Conservation (phyloP, 306 rosid species). For the Heteromeles arbutifolia region DNA sequence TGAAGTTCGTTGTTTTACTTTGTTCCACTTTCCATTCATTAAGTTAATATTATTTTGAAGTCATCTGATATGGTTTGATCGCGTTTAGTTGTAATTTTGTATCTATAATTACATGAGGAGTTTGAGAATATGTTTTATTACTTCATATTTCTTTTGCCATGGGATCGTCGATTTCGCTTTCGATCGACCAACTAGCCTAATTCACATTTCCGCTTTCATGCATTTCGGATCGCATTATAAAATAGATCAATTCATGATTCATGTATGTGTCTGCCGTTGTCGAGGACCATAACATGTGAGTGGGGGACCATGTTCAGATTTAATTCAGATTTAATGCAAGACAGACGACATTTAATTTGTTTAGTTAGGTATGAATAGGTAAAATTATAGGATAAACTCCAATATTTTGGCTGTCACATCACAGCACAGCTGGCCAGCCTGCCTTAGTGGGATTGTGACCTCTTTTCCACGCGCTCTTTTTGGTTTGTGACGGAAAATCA, state of each 20-base stretch:
- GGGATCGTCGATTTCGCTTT: slow-evolving; percentile 1
- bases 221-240: background rate
- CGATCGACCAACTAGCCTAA: background rate
- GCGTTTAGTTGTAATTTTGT: slow-evolving; percentile 40
- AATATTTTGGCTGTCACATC: background rate
- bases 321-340: too few species aligned
- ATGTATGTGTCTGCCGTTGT: background rate
- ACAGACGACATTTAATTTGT: background rate
- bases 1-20: slow-evolving; percentile 27
- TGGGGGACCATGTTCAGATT: background rate
- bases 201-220: too few species aligned
- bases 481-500: background rate
- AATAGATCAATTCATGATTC: background rate
- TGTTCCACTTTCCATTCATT: background rate
- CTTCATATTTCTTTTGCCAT: background rate
- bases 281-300: background rate
- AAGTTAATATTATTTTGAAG: background rate
- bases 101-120: slow-evolving; percentile 24
- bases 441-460: background rate
- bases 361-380: background rate
- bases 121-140: slow-evolving; percentile 21
- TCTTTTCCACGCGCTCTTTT: background rate
- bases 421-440: background rate
- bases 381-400: background rate
- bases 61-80: slow-evolving; percentile 25